These are phyloP conservation scores for Bolboschoenoplectus hybrid DNA, from an alignment of 202 grass and related monocot genomes.

Conservation along the genomic window DNA sequence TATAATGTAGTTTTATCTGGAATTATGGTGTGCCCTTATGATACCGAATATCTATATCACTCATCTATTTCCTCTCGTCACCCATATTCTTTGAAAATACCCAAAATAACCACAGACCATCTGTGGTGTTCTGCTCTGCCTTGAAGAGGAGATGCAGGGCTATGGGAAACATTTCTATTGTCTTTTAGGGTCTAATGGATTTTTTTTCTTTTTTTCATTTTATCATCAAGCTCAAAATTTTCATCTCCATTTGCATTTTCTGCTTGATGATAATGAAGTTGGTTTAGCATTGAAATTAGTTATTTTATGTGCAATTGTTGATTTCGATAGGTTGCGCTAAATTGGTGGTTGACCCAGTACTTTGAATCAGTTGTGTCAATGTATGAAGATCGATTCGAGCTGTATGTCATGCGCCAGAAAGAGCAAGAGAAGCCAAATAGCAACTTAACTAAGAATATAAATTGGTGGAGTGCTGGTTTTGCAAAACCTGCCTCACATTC, in stretches of 20 bases:
- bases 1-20: slow-evolving; percentile 15
- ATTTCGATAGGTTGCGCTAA: slow-evolving; percentile 71
- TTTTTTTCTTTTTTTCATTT: background rate
- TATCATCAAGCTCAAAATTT: background rate
- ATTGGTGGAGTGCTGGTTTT: slow-evolving; percentile 67
- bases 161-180: background rate
- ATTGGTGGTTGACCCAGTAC: slow-evolving; percentile 83
- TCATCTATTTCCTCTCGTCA: background rate
- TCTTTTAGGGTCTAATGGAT: background rate
- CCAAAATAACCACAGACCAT: background rate
- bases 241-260: background rate
- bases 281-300: slow-evolving; percentile 25
- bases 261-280: slow-evolving; percentile 17
- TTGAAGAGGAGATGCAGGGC: background rate
- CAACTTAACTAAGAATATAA: slow-evolving; percentile 47
- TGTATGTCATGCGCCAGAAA: slow-evolving; percentile 70
- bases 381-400: slow-evolving; percentile 87
- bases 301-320: slow-evolving; percentile 30
- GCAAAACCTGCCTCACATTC: slow-evolving; percentile 45
- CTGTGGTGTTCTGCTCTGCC: background rate
- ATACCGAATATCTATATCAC: background rate
- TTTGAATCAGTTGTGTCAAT: slow-evolving; percentile 83
- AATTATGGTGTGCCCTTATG: background rate
- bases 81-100: background rate
- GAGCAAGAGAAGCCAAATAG: slow-evolving; percentile 41